Percentiles rank a stretch among this genome's conserved stretches.
Conservation (phyloP, 2,329 filamentous ascomycete genomes). For the Elsinoe australis region DNA sequence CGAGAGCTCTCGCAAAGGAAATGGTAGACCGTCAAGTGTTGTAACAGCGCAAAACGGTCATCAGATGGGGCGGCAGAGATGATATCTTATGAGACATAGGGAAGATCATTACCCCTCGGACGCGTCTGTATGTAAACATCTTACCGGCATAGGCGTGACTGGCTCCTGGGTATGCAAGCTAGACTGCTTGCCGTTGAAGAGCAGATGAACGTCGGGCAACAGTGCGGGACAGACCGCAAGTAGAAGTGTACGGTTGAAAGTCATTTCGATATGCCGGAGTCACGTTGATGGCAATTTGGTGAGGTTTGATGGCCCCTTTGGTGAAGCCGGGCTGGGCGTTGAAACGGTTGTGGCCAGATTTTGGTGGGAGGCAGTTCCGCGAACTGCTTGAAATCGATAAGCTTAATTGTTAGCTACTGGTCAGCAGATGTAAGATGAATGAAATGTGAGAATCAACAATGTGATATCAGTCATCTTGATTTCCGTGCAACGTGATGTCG, state of each 20-base stretch:
- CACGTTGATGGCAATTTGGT: slow-evolving; percentile 6
- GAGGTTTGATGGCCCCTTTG: not conserved
- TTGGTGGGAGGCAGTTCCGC: slow-evolving; percentile 9
- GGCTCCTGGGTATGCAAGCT: slow-evolving; percentile 1
- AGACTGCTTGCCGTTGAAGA: slow-evolving; percentile 7
- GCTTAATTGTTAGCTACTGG: slow-evolving; percentile 11
- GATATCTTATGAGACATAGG: slow-evolving; percentile 15
- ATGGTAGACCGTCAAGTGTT: slow-evolving; percentile 3
- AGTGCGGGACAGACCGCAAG: slow-evolving; percentile 10
- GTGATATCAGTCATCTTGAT: not conserved
- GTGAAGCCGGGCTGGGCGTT: slow-evolving; percentile 5
- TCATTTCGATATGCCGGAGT: slow-evolving; percentile 14
- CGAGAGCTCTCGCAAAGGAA: slow-evolving; percentile 33
- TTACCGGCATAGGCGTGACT: not conserved
- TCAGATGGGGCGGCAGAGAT: slow-evolving; percentile 5
- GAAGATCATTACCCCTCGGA: slow-evolving; percentile 16
- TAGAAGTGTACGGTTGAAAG: slow-evolving; percentile 5
- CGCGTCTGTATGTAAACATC: slow-evolving; percentile 14
- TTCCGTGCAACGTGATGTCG: not conserved
- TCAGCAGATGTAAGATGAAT: not conserved
- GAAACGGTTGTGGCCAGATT: slow-evolving; percentile 15
- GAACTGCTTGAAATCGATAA: slow-evolving; percentile 10
- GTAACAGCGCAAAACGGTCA: slow-evolving; percentile 13
- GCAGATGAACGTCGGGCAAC: slow-evolving; percentile 10
- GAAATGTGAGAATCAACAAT: not conserved